Conservation (phyloP, 1,139 yeast genomes). For the Yamadazyma atlantica region DNA sequence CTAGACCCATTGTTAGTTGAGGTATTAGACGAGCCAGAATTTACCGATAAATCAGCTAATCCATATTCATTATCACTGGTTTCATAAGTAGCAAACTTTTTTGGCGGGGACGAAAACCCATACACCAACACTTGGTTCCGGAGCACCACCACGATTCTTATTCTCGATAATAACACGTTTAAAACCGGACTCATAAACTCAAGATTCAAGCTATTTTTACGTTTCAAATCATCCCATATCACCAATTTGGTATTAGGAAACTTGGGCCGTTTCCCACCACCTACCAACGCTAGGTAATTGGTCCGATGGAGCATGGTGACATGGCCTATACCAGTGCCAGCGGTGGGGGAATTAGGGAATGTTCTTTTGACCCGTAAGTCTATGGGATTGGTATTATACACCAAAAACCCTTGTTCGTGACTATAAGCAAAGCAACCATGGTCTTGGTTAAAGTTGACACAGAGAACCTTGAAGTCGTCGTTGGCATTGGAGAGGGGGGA, state of each 20-base stretch:
- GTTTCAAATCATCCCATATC: constrained; percentile 89
- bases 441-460: constrained; percentile 81
- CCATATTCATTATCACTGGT: constrained; percentile 70
- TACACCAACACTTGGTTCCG: constrained; percentile 68
- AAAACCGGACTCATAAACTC: constrained; percentile 76
- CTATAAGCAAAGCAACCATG: constrained; percentile 87
- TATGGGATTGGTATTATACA: constrained; percentile 86
- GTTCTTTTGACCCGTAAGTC: constrained; percentile 72
- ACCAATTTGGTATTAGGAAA: constrained; percentile 75
- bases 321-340: constrained; percentile 66
- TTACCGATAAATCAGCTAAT: constrained; percentile 60
- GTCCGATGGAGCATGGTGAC: constrained; percentile 86
- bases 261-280: constrained; percentile 81
- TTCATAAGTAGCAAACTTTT: constrained; percentile 65
- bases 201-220: constrained; percentile 68
- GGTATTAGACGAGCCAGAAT: constrained; percentile 12
- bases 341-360: constrained; percentile 27
- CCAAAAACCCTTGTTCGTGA: constrained; percentile 77
- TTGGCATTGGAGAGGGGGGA: constrained; percentile 15
- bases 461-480: constrained; percentile 45
- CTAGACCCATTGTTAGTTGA: constrained; percentile 9
- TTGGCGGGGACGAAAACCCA: constrained; percentile 80
- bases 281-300: constrained; percentile 83
- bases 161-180: constrained; percentile 72
- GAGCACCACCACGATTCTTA: constrained; percentile 71